Evolutionary conservation across 2,329 filamentous ascomycete species (phyloP), one percentile per base, ranked within the genome.

Genomic region (Pseudogymnoascus sp.): DNA sequence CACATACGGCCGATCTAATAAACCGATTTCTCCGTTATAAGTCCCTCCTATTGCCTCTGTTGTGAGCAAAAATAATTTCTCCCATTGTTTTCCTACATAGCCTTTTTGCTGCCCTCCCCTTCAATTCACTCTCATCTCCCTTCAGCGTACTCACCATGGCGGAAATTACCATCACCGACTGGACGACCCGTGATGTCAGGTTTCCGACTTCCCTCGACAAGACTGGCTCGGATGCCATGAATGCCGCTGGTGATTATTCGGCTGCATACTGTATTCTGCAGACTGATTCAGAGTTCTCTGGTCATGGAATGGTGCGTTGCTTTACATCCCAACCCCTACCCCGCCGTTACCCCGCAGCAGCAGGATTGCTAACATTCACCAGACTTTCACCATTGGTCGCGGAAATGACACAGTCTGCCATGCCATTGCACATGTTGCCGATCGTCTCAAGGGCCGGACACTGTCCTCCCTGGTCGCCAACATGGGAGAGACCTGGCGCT

Each of bases 151-250:
- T 54, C 62, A 62, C 25, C n/a, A 81, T 81, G 78, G 67, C 75
- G 58, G 82, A 86, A 67, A 79, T 90, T 69, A 89, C 84, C 62
- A 89, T 91, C 71, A 90, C 86, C 60, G 83, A 85, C 65, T 90
- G 85, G 79, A 78, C 77, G 66, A 88, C 86, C 62, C 81, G 86
- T 71, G 88, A 91, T 77, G 86, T 91, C 72, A 84, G 88, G 67
- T 91, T 91, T 73, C 88, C 88, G 74, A 97, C 91, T n/a, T 96
- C 91, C 39, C 85, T 97, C 64, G 91, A 96, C 76, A 94, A 93
- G 78, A 96, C 91, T n/a, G 91, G 91, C 69, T 95, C 90, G 7
- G 92, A 97, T 82, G 92, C 91, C 70, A 97, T 96, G 92, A 96
- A 97, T 72, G 89, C 90, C 2, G 91, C 91, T 2, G 89, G 91